Percentiles rank a stretch among this genome's conserved stretches.
These are phyloP conservation scores for Cladosporium sp. DNA, from an alignment of 2,329 filamentous ascomycete species.

Conservation along the genomic window DNA sequence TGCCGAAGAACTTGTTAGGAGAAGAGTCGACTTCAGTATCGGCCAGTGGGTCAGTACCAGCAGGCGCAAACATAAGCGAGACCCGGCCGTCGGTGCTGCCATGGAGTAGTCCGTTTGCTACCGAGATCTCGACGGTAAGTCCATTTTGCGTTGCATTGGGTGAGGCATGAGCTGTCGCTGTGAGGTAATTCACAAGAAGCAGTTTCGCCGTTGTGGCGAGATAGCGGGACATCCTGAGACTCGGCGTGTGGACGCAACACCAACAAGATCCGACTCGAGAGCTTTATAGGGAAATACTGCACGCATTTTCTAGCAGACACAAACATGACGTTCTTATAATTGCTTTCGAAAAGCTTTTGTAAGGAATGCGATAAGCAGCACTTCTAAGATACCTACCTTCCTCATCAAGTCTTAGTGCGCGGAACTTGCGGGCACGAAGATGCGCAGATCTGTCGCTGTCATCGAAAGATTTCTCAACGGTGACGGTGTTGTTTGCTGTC, in stretches of 20 bases:
- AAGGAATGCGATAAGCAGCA: slow-evolving; percentile 5
- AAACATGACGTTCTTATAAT: not conserved
- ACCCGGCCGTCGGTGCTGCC: slow-evolving; percentile 36
- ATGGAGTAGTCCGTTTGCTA: slow-evolving; percentile 33
- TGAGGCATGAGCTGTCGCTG: not conserved
- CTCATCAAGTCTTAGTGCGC: slow-evolving; percentile 8
- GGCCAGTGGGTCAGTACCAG: slow-evolving; percentile 37
- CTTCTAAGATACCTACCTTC: not conserved
- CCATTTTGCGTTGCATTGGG: not conserved
- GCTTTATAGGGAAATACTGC: not conserved
- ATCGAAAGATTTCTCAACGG: not conserved
- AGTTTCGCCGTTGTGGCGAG: not conserved
- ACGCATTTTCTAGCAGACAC: not conserved
- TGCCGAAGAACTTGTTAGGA: slow-evolving; percentile 40
- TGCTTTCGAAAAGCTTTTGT: not conserved
- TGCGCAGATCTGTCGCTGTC: not conserved
- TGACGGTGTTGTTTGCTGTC: not conserved
- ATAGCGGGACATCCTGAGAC: not conserved
- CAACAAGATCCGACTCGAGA: not conserved
- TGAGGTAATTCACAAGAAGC: not conserved
- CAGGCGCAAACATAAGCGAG: slow-evolving; percentile 38
- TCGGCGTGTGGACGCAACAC: not conserved
- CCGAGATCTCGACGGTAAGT: slow-evolving; percentile 31
- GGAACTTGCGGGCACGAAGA: not conserved
- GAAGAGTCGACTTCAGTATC: slow-evolving; percentile 40